phyloP scores from a whole-genome alignment of 2,329 filamentous ascomycete species.

The Fusarium citri region DNA sequence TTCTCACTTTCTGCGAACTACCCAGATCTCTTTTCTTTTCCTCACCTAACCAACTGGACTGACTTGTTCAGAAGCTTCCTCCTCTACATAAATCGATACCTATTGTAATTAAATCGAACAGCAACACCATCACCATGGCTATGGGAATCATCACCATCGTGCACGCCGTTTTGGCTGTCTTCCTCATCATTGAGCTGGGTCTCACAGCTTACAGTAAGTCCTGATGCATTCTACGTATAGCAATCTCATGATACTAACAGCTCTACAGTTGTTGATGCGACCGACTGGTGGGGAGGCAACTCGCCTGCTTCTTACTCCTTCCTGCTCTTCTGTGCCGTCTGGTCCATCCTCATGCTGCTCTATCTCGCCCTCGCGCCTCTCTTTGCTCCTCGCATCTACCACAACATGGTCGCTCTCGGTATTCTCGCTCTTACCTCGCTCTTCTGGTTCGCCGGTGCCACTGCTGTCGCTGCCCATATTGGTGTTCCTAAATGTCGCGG shows the following conservation, averaged over 20 bases:
- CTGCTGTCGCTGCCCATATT: slow-evolving; percentile 77
- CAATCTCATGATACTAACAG: slow-evolving; percentile 5
- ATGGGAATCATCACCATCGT: slow-evolving; percentile 69
- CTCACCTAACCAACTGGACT: not conserved
- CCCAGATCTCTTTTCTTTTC: slow-evolving; percentile 6
- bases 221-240: not conserved
- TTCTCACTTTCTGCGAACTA: not conserved
- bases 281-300: slow-evolving; percentile 42
- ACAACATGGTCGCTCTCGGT: slow-evolving; percentile 73
- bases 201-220: slow-evolving; percentile 77
- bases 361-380: slow-evolving; percentile 77
- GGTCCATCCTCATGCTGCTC: slow-evolving; percentile 77
- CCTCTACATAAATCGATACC: not conserved
- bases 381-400: slow-evolving; percentile 69
- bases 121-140: slow-evolving; percentile 56
- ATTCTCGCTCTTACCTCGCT: slow-evolving; percentile 80
- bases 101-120: not conserved
- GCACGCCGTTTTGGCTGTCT: slow-evolving; percentile 73
- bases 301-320: slow-evolving; percentile 75
- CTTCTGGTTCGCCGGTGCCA: slow-evolving; percentile 91
- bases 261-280: slow-evolving; percentile 51
- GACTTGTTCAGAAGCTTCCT: not conserved
- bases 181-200: slow-evolving; percentile 80
- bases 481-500: slow-evolving; percentile 66
- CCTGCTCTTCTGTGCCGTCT: slow-evolving; percentile 81